Evolutionary conservation across 345 rosid species (phyloP), one percentile per base, ranked within the genome.

Genomic region (Garcia nutans): DNA sequence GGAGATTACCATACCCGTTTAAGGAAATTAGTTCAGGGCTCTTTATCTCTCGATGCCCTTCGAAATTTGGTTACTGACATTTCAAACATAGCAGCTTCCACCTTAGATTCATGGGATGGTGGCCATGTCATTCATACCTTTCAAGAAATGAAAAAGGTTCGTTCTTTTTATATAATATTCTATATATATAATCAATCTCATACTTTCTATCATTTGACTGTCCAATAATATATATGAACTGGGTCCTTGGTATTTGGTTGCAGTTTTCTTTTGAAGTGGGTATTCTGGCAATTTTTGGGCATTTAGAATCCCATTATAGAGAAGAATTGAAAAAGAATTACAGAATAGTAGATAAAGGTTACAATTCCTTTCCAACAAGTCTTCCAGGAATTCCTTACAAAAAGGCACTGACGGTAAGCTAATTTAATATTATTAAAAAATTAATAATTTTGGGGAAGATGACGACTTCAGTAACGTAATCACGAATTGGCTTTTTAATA

Each of bases 231-330:
- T 37, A 37, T 37, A 37, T 5, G 5, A 3, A 57, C n/a, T 57
- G 26, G 22, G 47, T 76, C 33, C 17, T 64, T 44, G 44, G 1
- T 33, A 16, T 49, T 61, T 59, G 58, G 54, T 45, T 80, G 72
- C 93, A 96, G 99, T 87, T 88, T 42, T 90, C 99, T 70, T 93
- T 96, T 72, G 94, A 91, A 71, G 96, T 92, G 3, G 99, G 98
- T 44, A 84, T 88, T 20, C 81, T 88, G 23, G 85, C 90, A 15
- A 88, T 90, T 65, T 91, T 96, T 52, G 99, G 99, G 16, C 75
- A 83, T 58, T 82, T 93, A 85, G 94, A 87, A 59, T 72, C 61
- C 15, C 82, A 79, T 31, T 89, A 91, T 77, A 81, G 81, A 70
- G 92, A 87, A 74, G 96, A 90, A 78, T 81, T 96, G 73, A 86